Base-by-base conservation (phyloP, 176 grass and related monocot species). In the Carex cristatella region DNA sequence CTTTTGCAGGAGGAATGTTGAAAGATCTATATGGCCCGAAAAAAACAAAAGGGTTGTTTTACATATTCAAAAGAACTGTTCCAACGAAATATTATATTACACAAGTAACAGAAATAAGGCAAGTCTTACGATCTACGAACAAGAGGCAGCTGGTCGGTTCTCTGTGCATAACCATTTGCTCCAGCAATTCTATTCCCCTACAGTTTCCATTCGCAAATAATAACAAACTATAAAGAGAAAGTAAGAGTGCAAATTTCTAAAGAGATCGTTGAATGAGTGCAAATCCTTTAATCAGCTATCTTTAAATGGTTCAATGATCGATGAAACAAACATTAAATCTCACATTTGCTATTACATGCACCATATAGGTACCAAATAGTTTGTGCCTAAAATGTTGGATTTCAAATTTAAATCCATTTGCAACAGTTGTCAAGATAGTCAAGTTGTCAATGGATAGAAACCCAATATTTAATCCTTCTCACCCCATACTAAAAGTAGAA, bases 41-140 rank as follows among this genome's bases (percentile, higher is more conserved):
- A 64, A 42, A 81, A 61, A 8, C 46, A 83, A 83, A 53, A 69
- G 56, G 13, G 32, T 32, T n/a, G 2, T 57, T 79, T 79, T 78
- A 78, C 2, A 18, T 33, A 58, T 79, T 8, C 28, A 79, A 58
- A 79, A 58, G 28, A 79, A 79, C 74, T 18, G 5, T 79, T 57
- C 3, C 37, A 30, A 53, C 33, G 13, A 33, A 67, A 69, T 15
- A 51, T 49, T 49, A 8, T 69, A 32, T 44, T 69, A 46, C 28
- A 56, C 4, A 5, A 67, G 68, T 48, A 81, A 49, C 18, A 66
- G 65, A 78, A 72, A 70, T 11, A 54, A 42, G 76, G 15, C 28
- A 82, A 83, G 67, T 67, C 82, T 91, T 88, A 91, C 89, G 82
- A 80, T 88, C 84, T 91, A 64, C 57, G 69, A 88, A 72, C 61